Percentiles rank a stretch among this genome's conserved stretches.
These are phyloP conservation scores for Solanum ossicruentum DNA, from an alignment of 257 asterid genomes.

Conservation along the genomic window DNA sequence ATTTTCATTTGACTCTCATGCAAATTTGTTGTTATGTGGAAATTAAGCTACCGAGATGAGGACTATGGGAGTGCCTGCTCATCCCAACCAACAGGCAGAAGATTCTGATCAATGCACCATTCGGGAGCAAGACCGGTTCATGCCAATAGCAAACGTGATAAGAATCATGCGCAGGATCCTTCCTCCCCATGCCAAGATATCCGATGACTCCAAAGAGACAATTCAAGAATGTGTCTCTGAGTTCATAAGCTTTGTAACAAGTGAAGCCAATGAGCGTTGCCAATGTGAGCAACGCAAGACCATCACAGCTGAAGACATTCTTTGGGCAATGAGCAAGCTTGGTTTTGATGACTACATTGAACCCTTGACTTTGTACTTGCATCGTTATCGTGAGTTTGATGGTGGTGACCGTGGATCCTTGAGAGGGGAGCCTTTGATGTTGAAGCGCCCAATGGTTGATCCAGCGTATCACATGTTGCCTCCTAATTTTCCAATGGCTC, in stretches of 20 bases:
- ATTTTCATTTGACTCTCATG: background rate
- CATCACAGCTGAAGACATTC: constrained; percentile 84
- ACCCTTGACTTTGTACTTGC: constrained; percentile 75
- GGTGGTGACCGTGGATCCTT: constrained; percentile 62
- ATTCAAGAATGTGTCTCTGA: constrained; percentile 93
- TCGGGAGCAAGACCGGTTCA: constrained; percentile 93
- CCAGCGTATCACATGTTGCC: constrained; percentile 13
- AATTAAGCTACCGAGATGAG: constrained; percentile 19
- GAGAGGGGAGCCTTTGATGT: constrained; percentile 32
- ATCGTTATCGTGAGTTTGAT: constrained; percentile 73
- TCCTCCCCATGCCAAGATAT: constrained; percentile 80
- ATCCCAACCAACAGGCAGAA: constrained; percentile 4
- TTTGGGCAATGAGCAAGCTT: constrained; percentile 97
- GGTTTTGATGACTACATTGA: constrained; percentile 95
- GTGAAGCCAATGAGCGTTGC: constrained; percentile 95
- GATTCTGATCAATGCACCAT: constrained; percentile 48
- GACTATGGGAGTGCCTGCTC: constrained; percentile 30
- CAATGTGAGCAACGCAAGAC: constrained; percentile 97
- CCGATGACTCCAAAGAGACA: constrained; percentile 92
- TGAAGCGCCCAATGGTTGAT: constrained; percentile 38
- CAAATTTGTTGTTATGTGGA: background rate
- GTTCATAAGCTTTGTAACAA: constrained; percentile 85
- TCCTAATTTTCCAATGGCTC: constrained; percentile 24
- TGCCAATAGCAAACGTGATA: constrained; percentile 94
- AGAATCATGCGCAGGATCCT: constrained; percentile 84